Evolutionary conservation across 176 grass and related monocot species (phyloP).

Genomic region (Pharus latifolius): DNA sequence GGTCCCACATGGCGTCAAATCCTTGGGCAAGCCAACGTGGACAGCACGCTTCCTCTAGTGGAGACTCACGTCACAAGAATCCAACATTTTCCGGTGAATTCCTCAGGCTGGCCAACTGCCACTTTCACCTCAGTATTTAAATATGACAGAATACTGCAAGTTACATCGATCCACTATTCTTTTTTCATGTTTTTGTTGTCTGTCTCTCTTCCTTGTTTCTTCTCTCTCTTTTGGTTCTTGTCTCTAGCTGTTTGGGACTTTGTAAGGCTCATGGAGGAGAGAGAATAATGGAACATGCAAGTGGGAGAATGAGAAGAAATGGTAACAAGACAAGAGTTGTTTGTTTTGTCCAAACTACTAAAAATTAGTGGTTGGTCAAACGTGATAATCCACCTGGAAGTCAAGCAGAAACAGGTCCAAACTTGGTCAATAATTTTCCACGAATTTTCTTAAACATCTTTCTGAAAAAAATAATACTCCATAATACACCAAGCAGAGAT

Average conservation of each 20-base stretch:
- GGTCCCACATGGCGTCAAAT: conserved; percentile 24
- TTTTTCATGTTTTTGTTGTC: neutral
- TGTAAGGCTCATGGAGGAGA: neutral
- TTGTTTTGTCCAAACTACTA: neutral
- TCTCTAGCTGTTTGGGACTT: conserved; percentile 13
- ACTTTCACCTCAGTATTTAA: conserved; percentile 12
- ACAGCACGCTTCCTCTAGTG: conserved; percentile 41
- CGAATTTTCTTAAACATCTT: neutral
- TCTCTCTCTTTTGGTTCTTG: neutral
- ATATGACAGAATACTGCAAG: neutral
- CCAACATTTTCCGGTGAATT: neutral
- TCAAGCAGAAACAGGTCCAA: conserved; percentile 21
- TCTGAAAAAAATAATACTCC: neutral
- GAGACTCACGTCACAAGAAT: conserved; percentile 24
- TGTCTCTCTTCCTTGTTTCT: neutral
- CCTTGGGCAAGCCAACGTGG: conserved; percentile 28
- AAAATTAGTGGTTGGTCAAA: conserved; percentile 14
- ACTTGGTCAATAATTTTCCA: conserved; percentile 14
- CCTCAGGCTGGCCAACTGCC: conserved; percentile 28
- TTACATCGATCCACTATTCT: neutral
- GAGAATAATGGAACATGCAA: too few species aligned
- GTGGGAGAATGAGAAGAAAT: conserved; percentile 6
- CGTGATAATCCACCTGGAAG: conserved; percentile 6
- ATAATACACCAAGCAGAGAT: too few species aligned
- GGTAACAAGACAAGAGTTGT: conserved; percentile 25